Base-by-base conservation (phyloP, 2,329 filamentous ascomycete species). In the Colletotrichum godetiae region DNA sequence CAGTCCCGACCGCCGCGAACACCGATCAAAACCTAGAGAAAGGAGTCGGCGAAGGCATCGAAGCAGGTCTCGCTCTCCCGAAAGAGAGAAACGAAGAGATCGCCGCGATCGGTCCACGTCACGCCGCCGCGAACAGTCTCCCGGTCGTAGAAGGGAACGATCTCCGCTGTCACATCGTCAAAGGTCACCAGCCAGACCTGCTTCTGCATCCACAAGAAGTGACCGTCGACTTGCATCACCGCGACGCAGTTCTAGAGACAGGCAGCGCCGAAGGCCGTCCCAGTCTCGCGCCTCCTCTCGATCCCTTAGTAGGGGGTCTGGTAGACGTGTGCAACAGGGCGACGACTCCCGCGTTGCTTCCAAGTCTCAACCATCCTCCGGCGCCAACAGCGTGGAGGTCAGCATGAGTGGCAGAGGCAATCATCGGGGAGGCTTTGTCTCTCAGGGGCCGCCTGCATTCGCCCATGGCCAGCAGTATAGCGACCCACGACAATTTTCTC, bases 401-500 rank as follows among this genome's bases (percentile, higher is more conserved):
- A 81, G 80, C 69, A 83, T 83, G 81, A 75, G 77, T 53, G 77
- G 78, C 27, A 77, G 81, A 75, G 80, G 80, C 33, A 79, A 77
- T 67, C 81, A 79, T 77, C 77, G 77, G 31, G 78, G 77, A 35
- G 78, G 78, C 57, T 82, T 80, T 67, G 67, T 49, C 46, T 72
- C 68, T 59, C 79, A 81, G 69, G 81, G 81, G 80, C 81, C 80
- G 68, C 78, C 80, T 70, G 80, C 79, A 33, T 81, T 81, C 66
- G 77, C 79, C n/a, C 60, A 81, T 15, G 81, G 81, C 67, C 79
- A 80, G 56, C 80, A 81, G 72, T 82, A 80, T 69, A 81, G 80
- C 33, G 75, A 76, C 53, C 67, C 80, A 27, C 82, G 85, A 52
- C 85, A 87, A 68, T 90, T 89, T 77, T 86, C 87, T 29, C 87